phyloP scores from a whole-genome alignment of 257 asterid species.

The Vinca minor region DNA sequence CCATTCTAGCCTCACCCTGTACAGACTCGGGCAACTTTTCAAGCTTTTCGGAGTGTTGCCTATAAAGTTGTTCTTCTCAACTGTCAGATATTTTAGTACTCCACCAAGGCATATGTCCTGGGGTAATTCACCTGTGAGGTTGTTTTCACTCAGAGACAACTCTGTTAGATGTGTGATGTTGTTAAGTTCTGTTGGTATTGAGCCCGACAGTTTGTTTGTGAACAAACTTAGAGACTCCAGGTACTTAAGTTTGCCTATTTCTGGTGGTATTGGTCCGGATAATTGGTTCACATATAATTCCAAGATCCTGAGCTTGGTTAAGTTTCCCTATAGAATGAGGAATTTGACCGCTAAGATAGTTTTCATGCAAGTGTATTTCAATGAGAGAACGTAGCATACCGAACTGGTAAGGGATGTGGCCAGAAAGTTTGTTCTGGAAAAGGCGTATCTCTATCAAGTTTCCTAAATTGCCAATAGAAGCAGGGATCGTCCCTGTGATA shows the following conservation, averaged over 20 bases:
- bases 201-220: conserved; percentile 9
- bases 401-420: neutral
- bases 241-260: conserved; percentile 21
- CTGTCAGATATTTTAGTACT: too few species aligned
- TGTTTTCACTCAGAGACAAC: conserved; percentile 12
- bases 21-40: too few species aligned
- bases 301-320: conserved; percentile 11
- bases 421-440: neutral
- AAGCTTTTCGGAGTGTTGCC: too few species aligned
- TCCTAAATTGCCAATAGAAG: neutral
- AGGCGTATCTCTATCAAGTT: neutral
- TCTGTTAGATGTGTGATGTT: conserved; percentile 12
- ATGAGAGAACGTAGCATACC: neutral
- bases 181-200: conserved; percentile 20
- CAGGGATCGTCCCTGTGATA: neutral
- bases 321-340: conserved; percentile 6
- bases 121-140: conserved; percentile 24
- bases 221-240: neutral
- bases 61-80: too few species aligned
- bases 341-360: neutral
- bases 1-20: too few species aligned
- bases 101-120: neutral
- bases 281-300: conserved; percentile 17
- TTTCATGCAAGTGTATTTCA: neutral
- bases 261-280: conserved; percentile 21